A percentile compares a stretch with the other conserved stretches of the same genome.
Conservation (phyloP, 176 grass and related monocot genomes). For the Carex kokanica region DNA sequence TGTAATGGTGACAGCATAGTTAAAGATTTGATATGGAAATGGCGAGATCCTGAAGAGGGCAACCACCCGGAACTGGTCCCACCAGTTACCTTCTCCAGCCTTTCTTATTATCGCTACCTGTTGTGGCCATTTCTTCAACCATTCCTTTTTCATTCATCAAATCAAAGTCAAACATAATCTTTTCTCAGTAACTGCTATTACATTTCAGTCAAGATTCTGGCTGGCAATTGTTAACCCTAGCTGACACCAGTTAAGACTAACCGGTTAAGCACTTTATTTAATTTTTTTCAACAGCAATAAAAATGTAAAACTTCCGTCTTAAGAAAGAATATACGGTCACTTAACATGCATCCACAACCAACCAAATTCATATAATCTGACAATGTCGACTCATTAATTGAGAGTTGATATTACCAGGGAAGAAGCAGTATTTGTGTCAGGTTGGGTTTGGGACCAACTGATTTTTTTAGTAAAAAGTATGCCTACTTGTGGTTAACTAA, state of each 20-base stretch:
- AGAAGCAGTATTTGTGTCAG: neutral
- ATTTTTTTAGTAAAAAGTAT: neutral
- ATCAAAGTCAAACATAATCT: slow-evolving; percentile 16
- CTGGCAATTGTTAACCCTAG: neutral
- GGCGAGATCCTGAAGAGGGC: slow-evolving; percentile 68
- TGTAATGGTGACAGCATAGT: slow-evolving; percentile 65
- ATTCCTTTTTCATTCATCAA: slow-evolving; percentile 43
- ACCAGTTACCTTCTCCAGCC: slow-evolving; percentile 69
- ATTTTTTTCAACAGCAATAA: neutral
- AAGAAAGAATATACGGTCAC: too few relatives aligned
- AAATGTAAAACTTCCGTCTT: neutral
- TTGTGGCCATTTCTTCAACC: slow-evolving; percentile 85
- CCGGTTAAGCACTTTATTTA: neutral
- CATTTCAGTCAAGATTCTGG: neutral
- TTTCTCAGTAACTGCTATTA: neutral
- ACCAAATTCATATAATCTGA: neutral
- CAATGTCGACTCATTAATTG: neutral
- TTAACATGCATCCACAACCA: neutral
- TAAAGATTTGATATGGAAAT: slow-evolving; percentile 77
- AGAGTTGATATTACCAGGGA: neutral
- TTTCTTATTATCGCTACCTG: slow-evolving; percentile 64
- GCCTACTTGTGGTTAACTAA: neutral
- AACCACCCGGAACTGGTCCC: slow-evolving; percentile 72
- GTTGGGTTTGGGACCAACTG: neutral
- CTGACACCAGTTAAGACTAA: neutral